Base-by-base conservation (phyloP, 176 grass and related monocot species). In the Hyparrhenia diplandra region DNA sequence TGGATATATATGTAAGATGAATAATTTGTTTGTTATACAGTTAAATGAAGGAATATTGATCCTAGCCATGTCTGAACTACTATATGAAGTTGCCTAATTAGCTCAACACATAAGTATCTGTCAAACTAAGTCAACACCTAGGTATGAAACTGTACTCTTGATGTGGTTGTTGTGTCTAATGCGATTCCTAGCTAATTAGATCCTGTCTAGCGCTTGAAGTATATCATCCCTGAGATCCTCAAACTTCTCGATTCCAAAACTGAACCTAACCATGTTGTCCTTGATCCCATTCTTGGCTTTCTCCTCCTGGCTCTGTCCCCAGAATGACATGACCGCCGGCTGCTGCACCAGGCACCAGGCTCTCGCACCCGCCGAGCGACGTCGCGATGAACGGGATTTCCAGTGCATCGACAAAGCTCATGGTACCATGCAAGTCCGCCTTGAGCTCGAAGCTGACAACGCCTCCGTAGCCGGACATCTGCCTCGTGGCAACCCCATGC, bases 271-370 rank as follows among this genome's bases (percentile, higher is more conserved):
- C 42, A 92, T 52, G 39, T 81, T 89, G 31, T 89, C 87, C 72
- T 79, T 89, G 73, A 89, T 89, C 12, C 81, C 84, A 21, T 85
- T 89, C 16, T 82, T 79, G 6, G 71, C 81, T 39, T 88, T 89
- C 55, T 87, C 87, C 11, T 80, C 65, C 0, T 87, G 34, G 80
- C 45, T 67, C 4, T 52, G 7, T 3, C 57, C 76, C 84, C 75
- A 52, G 31, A 84, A 92, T 40, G 90, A 89, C 90, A 92, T 89
- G 70, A 92, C 85, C 13, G 83, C 90, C 23, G 90, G 90, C 47
- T 89, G 90, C 67, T 89, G 80, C 57, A 93, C 81, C 8, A 89
- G 63, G 80, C 57, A 93, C 81, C 8, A 89, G 63, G 71, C 84
- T 93, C 68, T 93, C 91, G 6, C 87, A 93, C 1, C 87, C 91